Percentiles rank a stretch among this genome's conserved stretches.
phyloP scores from a whole-genome alignment of 768 basidiomycete genomes.

The Lepiota subincarnata region DNA sequence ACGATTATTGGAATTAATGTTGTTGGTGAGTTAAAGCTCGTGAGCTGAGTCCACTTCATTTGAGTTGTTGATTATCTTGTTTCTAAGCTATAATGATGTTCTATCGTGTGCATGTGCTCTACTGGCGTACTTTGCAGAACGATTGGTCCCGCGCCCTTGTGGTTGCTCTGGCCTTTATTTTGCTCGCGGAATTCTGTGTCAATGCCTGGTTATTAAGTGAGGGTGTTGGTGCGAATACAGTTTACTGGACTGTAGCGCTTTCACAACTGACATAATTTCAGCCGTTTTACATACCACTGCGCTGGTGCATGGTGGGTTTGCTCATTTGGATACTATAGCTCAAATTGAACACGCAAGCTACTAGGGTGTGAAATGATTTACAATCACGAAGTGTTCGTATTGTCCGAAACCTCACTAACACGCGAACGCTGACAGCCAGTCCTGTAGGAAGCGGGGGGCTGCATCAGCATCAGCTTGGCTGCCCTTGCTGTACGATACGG shows the following conservation, averaged over 20 bases:
- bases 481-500: slow-evolving; percentile 44
- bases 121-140: slow-evolving; percentile 22
- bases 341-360: background rate
- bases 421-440: slow-evolving; percentile 1
- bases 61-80: background rate
- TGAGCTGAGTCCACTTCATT: background rate
- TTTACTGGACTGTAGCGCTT: background rate
- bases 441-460: slow-evolving; percentile 25
- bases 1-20: slow-evolving; percentile 49
- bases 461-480: slow-evolving; percentile 51
- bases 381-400: slow-evolving; percentile 14
- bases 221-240: slow-evolving; percentile 39
- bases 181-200: slow-evolving; percentile 38
- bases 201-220: slow-evolving; percentile 51
- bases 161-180: slow-evolving; percentile 25
- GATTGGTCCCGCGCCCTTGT: slow-evolving; percentile 19
- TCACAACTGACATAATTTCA: slow-evolving; percentile 12
- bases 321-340: background rate
- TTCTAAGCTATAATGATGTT: slow-evolving; percentile 50
- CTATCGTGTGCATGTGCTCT: slow-evolving; percentile 40
- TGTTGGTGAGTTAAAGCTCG: slow-evolving; percentile 26
- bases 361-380: slow-evolving; percentile 42
- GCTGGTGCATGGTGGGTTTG: slow-evolving; percentile 25
- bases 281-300: slow-evolving; percentile 38
- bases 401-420: background rate